Evolutionary conservation across 2,329 filamentous ascomycete genomes (phyloP).

Genomic region (Diaporthe ilicicola): DNA sequence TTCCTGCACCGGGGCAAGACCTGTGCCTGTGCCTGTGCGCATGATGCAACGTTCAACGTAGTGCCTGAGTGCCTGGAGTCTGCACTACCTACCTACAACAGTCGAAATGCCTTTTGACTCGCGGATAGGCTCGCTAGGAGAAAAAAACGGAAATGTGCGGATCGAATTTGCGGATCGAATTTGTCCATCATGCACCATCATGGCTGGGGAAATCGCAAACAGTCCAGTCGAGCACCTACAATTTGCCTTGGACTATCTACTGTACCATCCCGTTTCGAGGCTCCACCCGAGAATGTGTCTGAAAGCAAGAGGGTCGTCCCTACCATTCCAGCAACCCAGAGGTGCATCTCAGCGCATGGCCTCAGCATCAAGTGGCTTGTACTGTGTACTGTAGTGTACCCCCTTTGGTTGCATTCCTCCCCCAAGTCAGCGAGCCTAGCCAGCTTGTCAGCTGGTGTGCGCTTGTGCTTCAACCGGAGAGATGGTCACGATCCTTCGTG

Average conservation of each 20-base stretch:
- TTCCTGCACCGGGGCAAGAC: not conserved
- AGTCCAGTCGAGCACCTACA: not conserved
- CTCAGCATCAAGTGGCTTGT: constrained; percentile 2
- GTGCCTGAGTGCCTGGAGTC: no score
- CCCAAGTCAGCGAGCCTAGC: not conserved
- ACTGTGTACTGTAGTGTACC: no score
- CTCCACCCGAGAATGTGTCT: not conserved
- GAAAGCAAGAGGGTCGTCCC: constrained; percentile 5
- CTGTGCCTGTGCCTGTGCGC: not conserved
- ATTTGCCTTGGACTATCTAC: not conserved
- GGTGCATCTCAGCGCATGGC: no score
- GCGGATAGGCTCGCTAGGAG: not conserved
- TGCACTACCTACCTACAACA: no score
- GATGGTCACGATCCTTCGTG: not conserved
- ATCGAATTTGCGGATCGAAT: not conserved
- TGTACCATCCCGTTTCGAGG: constrained; percentile 19
- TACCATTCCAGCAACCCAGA: not conserved
- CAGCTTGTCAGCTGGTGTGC: not conserved
- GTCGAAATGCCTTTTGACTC: not conserved
- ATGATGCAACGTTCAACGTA: not conserved
- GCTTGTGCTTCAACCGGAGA: not conserved
- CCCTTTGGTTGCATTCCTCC: not conserved
- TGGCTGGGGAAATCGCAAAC: not conserved
- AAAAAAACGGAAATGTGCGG: not conserved
- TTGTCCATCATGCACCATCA: constrained; percentile 17